A percentile compares a stretch with the other conserved stretches of the same genome.
Evolutionary conservation across 306 rosid genomes (phyloP).

Genomic region (Vachellia collinsii): DNA sequence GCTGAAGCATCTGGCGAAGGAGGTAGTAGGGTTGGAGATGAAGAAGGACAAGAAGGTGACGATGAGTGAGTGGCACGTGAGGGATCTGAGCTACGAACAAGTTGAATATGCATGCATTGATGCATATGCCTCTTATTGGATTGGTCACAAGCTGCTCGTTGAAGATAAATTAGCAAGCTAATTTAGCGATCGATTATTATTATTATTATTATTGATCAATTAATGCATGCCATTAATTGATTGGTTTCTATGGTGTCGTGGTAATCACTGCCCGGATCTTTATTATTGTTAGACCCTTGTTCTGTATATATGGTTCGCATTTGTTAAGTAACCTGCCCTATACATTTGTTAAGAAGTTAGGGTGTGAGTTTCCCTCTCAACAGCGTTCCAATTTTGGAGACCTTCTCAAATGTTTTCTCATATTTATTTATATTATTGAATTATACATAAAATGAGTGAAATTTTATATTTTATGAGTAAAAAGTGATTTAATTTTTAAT

Average conservation of each 20-base stretch:
- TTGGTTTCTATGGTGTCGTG: background rate
- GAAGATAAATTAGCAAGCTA: background rate
- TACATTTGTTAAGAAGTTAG: too few species aligned
- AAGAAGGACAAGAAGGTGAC: slow-evolving; percentile 28
- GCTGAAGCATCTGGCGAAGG: slow-evolving; percentile 38
- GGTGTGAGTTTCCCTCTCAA: too few species aligned
- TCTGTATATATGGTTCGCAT: background rate
- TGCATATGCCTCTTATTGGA: slow-evolving; percentile 44
- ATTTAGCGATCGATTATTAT: background rate
- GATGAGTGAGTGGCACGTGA: slow-evolving; percentile 22
- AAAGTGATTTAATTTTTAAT: too few species aligned
- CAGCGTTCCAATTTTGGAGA: too few species aligned
- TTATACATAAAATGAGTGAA: too few species aligned
- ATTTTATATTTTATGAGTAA: too few species aligned
- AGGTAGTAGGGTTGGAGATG: slow-evolving; percentile 30
- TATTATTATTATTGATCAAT: background rate
- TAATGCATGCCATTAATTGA: background rate
- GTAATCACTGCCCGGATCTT: background rate
- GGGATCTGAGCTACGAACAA: slow-evolving; percentile 1
- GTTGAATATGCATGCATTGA: slow-evolving; percentile 43
- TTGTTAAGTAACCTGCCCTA: too few species aligned
- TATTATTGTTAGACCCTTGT: too few species aligned
- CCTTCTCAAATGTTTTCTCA: too few species aligned
- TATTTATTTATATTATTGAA: too few species aligned
- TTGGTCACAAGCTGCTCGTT: slow-evolving; percentile 38